These are phyloP conservation scores for Sordariomycetes sp. DNA, from an alignment of 2,329 filamentous ascomycete genomes.

Conservation along the genomic window DNA sequence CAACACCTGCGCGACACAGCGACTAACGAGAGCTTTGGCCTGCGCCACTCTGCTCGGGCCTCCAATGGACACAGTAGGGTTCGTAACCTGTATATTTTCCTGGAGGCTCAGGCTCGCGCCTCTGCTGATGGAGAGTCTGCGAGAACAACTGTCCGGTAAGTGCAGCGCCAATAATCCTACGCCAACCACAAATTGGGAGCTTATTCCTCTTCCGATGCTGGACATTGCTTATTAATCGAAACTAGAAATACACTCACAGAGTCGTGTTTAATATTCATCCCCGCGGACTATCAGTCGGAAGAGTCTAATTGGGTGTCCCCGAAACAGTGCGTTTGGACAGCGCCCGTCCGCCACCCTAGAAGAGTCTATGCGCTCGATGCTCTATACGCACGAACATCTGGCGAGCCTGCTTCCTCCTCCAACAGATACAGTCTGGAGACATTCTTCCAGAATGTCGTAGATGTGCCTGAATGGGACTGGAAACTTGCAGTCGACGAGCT, in stretches of 20 bases:
- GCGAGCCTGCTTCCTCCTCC: neutral
- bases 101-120: neutral
- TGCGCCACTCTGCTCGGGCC: neutral
- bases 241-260: too few species aligned
- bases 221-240: neutral
- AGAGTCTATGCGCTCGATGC: neutral
- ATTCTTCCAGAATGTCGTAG: conserved; percentile 1
- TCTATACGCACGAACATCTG: neutral
- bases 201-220: neutral
- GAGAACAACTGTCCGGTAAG: neutral
- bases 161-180: too few species aligned
- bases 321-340: neutral
- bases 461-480: neutral
- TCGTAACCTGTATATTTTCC: neutral
- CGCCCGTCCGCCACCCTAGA: neutral
- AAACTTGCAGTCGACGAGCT: neutral
- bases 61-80: neutral
- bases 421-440: neutral
- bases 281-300: too few species aligned
- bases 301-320: too few species aligned
- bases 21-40: too few species aligned
- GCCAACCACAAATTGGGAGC: too few species aligned
- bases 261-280: too few species aligned
- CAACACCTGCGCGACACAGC: too few species aligned
- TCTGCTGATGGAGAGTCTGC: neutral